These are phyloP conservation scores for Tylopilus balloui DNA, from an alignment of 768 basidiomycete species.

Conservation along the genomic window DNA sequence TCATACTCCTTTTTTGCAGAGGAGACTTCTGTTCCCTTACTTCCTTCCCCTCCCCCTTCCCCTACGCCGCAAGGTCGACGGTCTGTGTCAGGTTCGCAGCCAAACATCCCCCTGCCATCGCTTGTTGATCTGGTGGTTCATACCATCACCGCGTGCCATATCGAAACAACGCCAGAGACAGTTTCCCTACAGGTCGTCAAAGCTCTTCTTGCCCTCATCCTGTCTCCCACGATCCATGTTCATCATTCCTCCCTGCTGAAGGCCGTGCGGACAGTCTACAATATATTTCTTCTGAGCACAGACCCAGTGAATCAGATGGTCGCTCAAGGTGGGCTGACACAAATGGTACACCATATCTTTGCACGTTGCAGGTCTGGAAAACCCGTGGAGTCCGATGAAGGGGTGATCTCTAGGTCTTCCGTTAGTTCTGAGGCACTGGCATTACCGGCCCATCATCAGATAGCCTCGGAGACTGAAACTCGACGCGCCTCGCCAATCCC, in stretches of 20 bases:
- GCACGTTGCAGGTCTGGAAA: conserved; percentile 58
- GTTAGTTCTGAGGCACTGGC: conserved; percentile 20
- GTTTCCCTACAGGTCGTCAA: conserved; percentile 97
- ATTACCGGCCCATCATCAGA: conserved; percentile 7
- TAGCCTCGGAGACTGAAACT: conserved; percentile 5
- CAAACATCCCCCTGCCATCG: conserved; percentile 56
- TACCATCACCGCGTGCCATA: conserved; percentile 90
- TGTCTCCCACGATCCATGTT: conserved; percentile 82
- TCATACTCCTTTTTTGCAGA: conserved; percentile 97
- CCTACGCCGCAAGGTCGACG: conserved; percentile 46
- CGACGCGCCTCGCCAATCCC: conserved; percentile 11
- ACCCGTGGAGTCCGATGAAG: conserved; percentile 14
- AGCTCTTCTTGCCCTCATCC: conserved; percentile 81
- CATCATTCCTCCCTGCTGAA: conserved; percentile 96
- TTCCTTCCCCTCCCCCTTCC: conserved; percentile 76
- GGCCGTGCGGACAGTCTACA: conserved; percentile 96
- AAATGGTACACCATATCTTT: conserved; percentile 98
- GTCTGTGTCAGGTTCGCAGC: conserved; percentile 43
- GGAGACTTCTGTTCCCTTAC: conserved; percentile 36
- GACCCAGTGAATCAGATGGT: conserved; percentile 96
- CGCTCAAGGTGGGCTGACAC: conserved; percentile 94
- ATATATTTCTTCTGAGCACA: conserved; percentile 88
- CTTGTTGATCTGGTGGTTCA: conserved; percentile 92
- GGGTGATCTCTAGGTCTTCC: conserved; percentile 16
- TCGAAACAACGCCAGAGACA: conserved; percentile 80